Percentiles rank a stretch among this genome's conserved stretches.
Evolutionary conservation across 495 filamentous ascomycete species (phyloP).

Genomic region (Hypoxylon trugodes): DNA sequence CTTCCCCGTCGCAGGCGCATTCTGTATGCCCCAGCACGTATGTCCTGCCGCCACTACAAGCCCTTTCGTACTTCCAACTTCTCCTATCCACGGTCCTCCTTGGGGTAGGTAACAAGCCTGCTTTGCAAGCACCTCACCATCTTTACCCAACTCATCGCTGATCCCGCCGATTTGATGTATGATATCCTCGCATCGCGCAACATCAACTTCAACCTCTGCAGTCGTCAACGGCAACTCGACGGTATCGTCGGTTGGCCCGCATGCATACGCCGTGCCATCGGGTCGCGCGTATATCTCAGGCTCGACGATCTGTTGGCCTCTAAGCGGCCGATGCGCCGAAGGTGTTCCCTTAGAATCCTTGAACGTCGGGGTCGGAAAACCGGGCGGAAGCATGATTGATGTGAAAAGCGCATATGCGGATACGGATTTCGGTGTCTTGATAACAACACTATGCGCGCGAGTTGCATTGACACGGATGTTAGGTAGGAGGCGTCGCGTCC

Average conservation of each 20-base stretch:
- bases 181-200: slow-evolving; percentile 77
- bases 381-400: slow-evolving; percentile 73
- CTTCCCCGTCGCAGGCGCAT: slow-evolving; percentile 84
- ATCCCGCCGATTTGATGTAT: slow-evolving; percentile 74
- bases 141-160: slow-evolving; percentile 69
- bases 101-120: slow-evolving; percentile 89
- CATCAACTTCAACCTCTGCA: slow-evolving; percentile 77
- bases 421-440: slow-evolving; percentile 66
- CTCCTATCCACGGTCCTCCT: slow-evolving; percentile 75
- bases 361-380: slow-evolving; percentile 47
- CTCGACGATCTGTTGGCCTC: slow-evolving; percentile 61
- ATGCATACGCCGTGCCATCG: slow-evolving; percentile 83
- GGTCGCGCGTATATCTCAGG: slow-evolving; percentile 92
- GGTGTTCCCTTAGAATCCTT: slow-evolving; percentile 50
- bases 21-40: slow-evolving; percentile 93
- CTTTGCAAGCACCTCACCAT: slow-evolving; percentile 72
- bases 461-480: slow-evolving; percentile 77
- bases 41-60: slow-evolving; percentile 82
- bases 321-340: slow-evolving; percentile 32
- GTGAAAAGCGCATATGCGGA: slow-evolving; percentile 85
- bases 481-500: slow-evolving; percentile 76
- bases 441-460: slow-evolving; percentile 84
- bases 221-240: slow-evolving; percentile 74
- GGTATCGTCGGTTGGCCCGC: slow-evolving; percentile 72
- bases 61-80: slow-evolving; percentile 70